These are phyloP conservation scores for Cladophialophora exuberans DNA, from an alignment of 2,329 filamentous ascomycete genomes.

Conservation along the genomic window DNA sequence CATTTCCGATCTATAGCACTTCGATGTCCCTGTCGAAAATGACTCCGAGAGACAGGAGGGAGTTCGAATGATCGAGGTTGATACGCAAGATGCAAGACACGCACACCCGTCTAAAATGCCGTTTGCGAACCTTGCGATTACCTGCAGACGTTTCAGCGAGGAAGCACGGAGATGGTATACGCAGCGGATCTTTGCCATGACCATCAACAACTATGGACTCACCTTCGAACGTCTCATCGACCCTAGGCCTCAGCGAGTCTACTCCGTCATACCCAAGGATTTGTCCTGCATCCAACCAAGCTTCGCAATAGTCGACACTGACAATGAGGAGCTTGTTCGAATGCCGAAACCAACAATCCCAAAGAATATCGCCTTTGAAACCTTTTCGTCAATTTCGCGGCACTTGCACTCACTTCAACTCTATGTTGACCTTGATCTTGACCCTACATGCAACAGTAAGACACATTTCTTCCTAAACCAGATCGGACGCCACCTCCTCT, in stretches of 20 bases:
- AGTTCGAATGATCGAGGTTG: no score
- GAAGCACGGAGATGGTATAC: not conserved
- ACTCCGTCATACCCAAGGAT: not conserved
- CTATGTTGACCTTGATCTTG: not conserved
- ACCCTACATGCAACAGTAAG: not conserved
- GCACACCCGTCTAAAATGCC: not conserved
- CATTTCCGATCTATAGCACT: no score
- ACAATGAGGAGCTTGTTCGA: not conserved
- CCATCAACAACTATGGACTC: not conserved
- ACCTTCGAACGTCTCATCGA: not conserved
- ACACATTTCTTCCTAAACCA: not conserved
- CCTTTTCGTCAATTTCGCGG: not conserved
- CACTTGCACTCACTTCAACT: not conserved
- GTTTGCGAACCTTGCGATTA: not conserved
- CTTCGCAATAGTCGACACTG: not conserved
- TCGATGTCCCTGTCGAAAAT: no score
- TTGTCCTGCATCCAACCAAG: not conserved
- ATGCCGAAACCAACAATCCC: not conserved
- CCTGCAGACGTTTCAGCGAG: not conserved
- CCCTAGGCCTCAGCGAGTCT: not conserved
- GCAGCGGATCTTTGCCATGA: not conserved
- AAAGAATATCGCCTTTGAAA: not conserved
- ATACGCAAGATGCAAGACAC: not conserved
- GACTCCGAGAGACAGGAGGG: no score
- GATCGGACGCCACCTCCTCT: not conserved